phyloP scores from a whole-genome alignment of 2,329 filamentous ascomycete species.

The Trichoderma endophyticum region DNA sequence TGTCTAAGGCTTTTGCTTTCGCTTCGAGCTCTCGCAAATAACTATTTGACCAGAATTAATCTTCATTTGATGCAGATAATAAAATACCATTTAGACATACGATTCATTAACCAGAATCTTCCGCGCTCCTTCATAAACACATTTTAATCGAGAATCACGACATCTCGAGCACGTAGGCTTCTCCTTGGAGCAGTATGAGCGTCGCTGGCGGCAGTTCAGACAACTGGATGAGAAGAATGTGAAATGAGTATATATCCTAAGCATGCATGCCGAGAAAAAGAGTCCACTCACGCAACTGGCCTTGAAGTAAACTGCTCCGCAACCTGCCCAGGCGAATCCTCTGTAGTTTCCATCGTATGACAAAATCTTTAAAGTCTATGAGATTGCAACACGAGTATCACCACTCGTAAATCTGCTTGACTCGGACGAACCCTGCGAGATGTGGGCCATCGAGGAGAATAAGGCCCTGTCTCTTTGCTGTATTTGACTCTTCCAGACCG shows the following conservation, averaged over 20 bases:
- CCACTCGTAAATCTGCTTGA: not conserved
- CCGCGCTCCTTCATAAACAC: slow-evolving; percentile 35
- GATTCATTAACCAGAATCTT: slow-evolving; percentile 36
- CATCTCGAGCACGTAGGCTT: slow-evolving; percentile 36
- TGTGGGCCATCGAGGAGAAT: not conserved
- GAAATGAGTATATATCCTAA: not conserved
- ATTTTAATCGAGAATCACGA: slow-evolving; percentile 29
- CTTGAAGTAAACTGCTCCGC: slow-evolving; percentile 23
- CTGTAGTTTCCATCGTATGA: not conserved
- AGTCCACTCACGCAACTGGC: slow-evolving; percentile 28
- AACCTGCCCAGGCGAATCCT: not conserved
- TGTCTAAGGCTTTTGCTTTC: slow-evolving; percentile 33
- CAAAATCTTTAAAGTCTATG: not conserved
- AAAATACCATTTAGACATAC: slow-evolving; percentile 17
- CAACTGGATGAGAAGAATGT: slow-evolving; percentile 26
- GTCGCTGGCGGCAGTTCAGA: slow-evolving; percentile 33
- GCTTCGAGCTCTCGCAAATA: slow-evolving; percentile 35
- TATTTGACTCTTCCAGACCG: slow-evolving; percentile 8
- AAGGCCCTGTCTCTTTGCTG: not conserved
- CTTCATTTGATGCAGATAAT: not conserved
- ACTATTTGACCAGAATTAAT: slow-evolving; percentile 19
- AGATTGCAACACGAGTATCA: not conserved
- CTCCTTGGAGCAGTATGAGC: slow-evolving; percentile 38
- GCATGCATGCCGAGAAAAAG: not conserved
- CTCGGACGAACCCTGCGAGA: not conserved